These are phyloP conservation scores for Backusella mclennaniae DNA, from an alignment of 192 early-diverging fungal genomes.

Conservation along the genomic window DNA sequence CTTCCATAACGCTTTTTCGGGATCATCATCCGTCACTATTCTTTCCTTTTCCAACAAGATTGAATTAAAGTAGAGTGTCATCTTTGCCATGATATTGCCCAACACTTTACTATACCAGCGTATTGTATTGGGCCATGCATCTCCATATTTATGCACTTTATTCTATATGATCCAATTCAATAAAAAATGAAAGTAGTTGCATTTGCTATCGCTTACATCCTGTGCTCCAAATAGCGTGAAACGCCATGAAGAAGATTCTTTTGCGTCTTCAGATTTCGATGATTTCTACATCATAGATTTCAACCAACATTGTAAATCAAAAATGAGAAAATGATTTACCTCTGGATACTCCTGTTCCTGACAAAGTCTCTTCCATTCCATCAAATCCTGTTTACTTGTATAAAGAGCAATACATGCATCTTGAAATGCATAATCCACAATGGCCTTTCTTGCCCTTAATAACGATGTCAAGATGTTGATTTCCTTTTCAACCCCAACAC, in stretches of 20 bases:
- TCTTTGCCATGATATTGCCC: slow-evolving; percentile 46
- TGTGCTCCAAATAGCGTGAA: slow-evolving; percentile 12
- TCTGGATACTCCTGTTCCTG: slow-evolving; percentile 48
- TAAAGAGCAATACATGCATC: slow-evolving; percentile 42
- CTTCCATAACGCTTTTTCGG: slow-evolving; percentile 41
- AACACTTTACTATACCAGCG: slow-evolving; percentile 44
- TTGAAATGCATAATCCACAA: slow-evolving; percentile 47
- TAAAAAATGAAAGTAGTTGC: background rate
- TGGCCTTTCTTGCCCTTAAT: slow-evolving; percentile 33
- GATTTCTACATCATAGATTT: slow-evolving; percentile 12
- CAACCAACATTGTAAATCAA: no score
- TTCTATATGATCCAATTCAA: background rate
- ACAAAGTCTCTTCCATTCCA: slow-evolving; percentile 41
- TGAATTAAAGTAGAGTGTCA: slow-evolving; percentile 51
- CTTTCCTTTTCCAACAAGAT: slow-evolving; percentile 47
- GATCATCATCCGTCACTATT: slow-evolving; percentile 40
- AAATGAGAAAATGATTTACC: slow-evolving; percentile 7
- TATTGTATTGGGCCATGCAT: slow-evolving; percentile 38
- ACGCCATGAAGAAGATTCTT: slow-evolving; percentile 8
- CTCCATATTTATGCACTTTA: slow-evolving; percentile 33
- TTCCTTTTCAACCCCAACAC: slow-evolving; percentile 38
- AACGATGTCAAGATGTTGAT: slow-evolving; percentile 34
- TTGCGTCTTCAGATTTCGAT: slow-evolving; percentile 17
- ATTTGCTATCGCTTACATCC: background rate
- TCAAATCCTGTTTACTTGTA: slow-evolving; percentile 30